Evolutionary conservation across 768 basidiomycete species (phyloP).

Genomic region (Rhodocollybia butyracea): DNA sequence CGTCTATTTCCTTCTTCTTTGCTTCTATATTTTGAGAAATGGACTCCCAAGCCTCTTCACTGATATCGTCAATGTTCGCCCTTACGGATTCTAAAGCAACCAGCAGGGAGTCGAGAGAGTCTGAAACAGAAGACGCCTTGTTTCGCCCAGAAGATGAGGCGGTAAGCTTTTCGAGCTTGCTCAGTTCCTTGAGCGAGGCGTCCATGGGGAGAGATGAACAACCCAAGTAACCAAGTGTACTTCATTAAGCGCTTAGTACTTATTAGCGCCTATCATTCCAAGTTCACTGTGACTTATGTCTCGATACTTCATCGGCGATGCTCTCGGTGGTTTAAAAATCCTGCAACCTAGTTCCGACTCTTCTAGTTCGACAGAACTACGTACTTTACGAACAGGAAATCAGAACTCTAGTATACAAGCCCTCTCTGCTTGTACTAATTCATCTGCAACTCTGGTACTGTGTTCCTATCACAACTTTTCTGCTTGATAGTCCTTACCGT

Average conservation of each 20-base stretch:
- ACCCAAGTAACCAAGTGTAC: background rate
- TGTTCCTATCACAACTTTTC: slow-evolving; percentile 4
- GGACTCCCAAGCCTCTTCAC: slow-evolving; percentile 45
- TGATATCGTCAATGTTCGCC: slow-evolving; percentile 45
- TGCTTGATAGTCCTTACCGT: slow-evolving; percentile 4
- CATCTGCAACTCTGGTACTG: slow-evolving; percentile 35
- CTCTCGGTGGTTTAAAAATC: slow-evolving; percentile 72
- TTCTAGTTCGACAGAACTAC: slow-evolving; percentile 26
- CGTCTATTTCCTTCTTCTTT: slow-evolving; percentile 82
- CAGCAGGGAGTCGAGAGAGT: slow-evolving; percentile 65
- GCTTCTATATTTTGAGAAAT: slow-evolving; percentile 60
- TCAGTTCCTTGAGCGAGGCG: slow-evolving; percentile 70
- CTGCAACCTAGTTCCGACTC: slow-evolving; percentile 42
- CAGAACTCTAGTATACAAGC: background rate
- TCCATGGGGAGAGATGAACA: slow-evolving; percentile 50
- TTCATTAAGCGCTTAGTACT: background rate
- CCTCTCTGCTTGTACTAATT: slow-evolving; percentile 6
- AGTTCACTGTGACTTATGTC: slow-evolving; percentile 41
- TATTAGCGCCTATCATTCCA: background rate
- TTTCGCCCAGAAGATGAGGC: slow-evolving; percentile 41
- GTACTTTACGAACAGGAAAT: slow-evolving; percentile 21
- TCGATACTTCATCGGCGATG: slow-evolving; percentile 75
- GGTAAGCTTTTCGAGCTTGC: slow-evolving; percentile 68
- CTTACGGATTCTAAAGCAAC: slow-evolving; percentile 54
- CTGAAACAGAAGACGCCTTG: slow-evolving; percentile 50